Conservation (phyloP, 164 flowering plant genomes). For the Malania oleifera region DNA sequence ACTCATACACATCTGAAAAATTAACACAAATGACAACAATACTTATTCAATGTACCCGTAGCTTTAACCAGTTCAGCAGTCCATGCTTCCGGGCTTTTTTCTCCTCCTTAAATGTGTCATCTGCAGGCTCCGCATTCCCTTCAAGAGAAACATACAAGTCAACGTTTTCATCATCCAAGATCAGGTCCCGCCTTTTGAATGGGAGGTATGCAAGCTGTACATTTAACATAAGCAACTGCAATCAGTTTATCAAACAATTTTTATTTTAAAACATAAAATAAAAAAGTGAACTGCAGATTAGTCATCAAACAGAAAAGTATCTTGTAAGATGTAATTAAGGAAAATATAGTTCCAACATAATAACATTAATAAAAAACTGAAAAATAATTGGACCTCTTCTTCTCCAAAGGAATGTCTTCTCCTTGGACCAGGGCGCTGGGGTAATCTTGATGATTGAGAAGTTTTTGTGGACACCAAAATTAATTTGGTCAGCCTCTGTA, state of each 20-base stretch:
- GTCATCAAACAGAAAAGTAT: neutral
- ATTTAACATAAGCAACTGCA: conserved; percentile 5
- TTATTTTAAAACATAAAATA: no score
- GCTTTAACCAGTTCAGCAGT: conserved; percentile 87
- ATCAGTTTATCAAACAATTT: conserved; percentile 19
- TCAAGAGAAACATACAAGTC: conserved; percentile 66
- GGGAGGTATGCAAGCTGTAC: conserved; percentile 97
- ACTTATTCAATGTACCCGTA: conserved; percentile 47
- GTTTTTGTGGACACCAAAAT: conserved; percentile 85
- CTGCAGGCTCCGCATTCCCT: conserved; percentile 49
- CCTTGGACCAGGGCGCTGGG: conserved; percentile 67
- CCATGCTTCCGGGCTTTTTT: conserved; percentile 79
- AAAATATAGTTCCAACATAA: neutral
- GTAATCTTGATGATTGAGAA: conserved; percentile 64
- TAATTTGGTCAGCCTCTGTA: conserved; percentile 86
- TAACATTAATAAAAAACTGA: neutral
- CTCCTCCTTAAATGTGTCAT: conserved; percentile 61
- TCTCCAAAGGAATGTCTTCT: conserved; percentile 99
- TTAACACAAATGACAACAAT: no score
- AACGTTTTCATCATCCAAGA: conserved; percentile 75
- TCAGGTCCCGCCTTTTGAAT: conserved; percentile 70
- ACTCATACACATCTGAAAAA: no score
- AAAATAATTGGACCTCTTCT: conserved; percentile 71
- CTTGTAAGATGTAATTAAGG: neutral
- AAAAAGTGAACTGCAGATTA: neutral